Evolutionary conservation across 2,329 filamentous ascomycete genomes (phyloP), one percentile per base, ranked within the genome.

Genomic region (Chaetomium globosum): DNA sequence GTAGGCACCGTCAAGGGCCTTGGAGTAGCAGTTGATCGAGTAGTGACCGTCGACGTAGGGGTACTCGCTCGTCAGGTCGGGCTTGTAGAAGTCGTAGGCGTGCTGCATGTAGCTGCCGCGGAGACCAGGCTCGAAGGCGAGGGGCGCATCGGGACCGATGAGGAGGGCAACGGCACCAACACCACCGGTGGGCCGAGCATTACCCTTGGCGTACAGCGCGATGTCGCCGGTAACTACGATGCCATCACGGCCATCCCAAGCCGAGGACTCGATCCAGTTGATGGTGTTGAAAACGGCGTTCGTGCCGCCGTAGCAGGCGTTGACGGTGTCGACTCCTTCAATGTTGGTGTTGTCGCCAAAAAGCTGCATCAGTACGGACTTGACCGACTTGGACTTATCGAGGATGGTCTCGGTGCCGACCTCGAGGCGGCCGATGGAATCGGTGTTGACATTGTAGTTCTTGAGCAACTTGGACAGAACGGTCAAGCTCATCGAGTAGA

Each of bases 371-470:
- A 94, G 81, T 68, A 94, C 90, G 33, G 90, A 89, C 85, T 94
- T 94, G 81, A 93, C 91, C 54, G 91, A 93, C 85, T 94, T 94
- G 77, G 91, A 93, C 83, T 94, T 94, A 85, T 94, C 91, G 75
- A 94, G 82, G 64, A 94, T 82, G 70, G 91, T 94, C 84, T 94
- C 91, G 62, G 91, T 94, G 74, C 91, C 91, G 74, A 94, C 91
- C 81, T 94, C 91, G 74, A 94, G 83, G 73, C 90, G 89, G 71
- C 91, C 91, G 76, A 94, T 87, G 69, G 87, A 87, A 79, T 89
- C 88, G 75, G 87, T 80, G 79, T 95, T 90, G 79, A 95, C 88
- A 74, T 88, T 87, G 85, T 94, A 93, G 79, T 94, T 94, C 79
- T 86, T 86, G 74, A 95, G 82, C 71, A 95, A 87, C 76, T 87